Evolutionary conservation across 2,329 filamentous ascomycete species (phyloP), one percentile per base, ranked within the genome.

Genomic region (Cyanodermella asteris): DNA sequence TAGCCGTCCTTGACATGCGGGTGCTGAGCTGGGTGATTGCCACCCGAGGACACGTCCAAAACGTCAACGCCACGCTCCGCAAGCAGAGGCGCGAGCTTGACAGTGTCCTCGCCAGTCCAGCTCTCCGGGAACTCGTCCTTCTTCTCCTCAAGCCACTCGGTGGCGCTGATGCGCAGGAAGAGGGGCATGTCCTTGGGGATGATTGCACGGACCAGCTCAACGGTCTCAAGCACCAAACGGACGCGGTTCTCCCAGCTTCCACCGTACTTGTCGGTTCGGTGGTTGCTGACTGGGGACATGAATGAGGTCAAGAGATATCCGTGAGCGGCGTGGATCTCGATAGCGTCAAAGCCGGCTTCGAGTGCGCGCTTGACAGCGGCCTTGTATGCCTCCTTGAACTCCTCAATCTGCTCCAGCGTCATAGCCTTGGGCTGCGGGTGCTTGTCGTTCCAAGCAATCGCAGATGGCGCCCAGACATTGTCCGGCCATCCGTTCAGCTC

Each of bases 241-340:
- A 55, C 62, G 19, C 77, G 63, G 47, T 84, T 82, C 49, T 59
- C 51, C 29, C 59, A 47, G 36, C 46, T 50, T 31, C 62, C 51
- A 23, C 56, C 50, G 38, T 59, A 68, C 19, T 49, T 36, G 34
- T 68, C 63, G 1, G 55, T 73, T 10, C 77, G 60, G 24, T 63
- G 51, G 47, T 87, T 87, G n/a, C 58, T 56, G 1, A 61, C 59
- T 0, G 76, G 74, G 1, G 64, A 69, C 3, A 81, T 31, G 53
- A 84, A 87, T 2, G 54, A 50, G 36, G 70, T 65, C 0, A 84
- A 50, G 0, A 87, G 59, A 41, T 82, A 87, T 1, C 77, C 76
- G 38, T 87, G 77, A 0, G 76, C 78, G 36, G 61, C 64, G 50
- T 87, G 78, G 25, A 90, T 65, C 44, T 90, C 78, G 30, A 90